These are phyloP conservation scores for Fraxinus dipetala DNA, from an alignment of 305 asterid genomes.

Conservation along the genomic window DNA sequence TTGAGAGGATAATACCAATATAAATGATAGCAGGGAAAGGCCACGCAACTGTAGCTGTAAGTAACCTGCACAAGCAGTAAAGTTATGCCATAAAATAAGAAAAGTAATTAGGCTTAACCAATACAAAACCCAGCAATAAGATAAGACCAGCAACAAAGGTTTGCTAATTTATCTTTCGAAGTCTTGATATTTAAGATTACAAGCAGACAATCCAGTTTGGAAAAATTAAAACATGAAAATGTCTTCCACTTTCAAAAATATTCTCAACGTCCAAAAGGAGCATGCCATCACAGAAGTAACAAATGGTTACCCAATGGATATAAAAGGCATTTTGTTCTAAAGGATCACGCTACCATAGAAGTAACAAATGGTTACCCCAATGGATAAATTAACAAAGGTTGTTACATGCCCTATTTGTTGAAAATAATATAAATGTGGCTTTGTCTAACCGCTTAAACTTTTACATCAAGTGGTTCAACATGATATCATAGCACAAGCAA, in stretches of 20 bases:
- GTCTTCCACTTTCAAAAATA: neutral
- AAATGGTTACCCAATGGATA: neutral
- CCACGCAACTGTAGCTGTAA: conserved; percentile 97
- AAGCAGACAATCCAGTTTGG: neutral
- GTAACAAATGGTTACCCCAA: neutral
- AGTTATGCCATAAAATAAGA: conserved; percentile 30
- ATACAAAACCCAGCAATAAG: neutral
- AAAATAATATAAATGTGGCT: neutral
- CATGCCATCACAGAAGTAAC: neutral
- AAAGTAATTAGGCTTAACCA: conserved; percentile 3
- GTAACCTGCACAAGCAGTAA: conserved; percentile 70
- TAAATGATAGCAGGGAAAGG: conserved; percentile 84
- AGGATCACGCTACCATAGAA: neutral
- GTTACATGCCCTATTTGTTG: neutral
- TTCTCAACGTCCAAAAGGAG: conserved; percentile 2
- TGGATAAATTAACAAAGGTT: neutral
- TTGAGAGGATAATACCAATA: conserved; percentile 90
- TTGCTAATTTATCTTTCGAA: neutral
- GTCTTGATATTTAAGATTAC: conserved; percentile 8
- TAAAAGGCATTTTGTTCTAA: neutral
- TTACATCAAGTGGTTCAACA: neutral
- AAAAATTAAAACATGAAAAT: neutral
- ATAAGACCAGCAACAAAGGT: conserved; percentile 3
- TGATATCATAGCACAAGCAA: neutral
- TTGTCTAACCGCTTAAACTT: neutral